Base-by-base conservation (phyloP, 2,329 filamentous ascomycete species). In the Capronia americana region DNA sequence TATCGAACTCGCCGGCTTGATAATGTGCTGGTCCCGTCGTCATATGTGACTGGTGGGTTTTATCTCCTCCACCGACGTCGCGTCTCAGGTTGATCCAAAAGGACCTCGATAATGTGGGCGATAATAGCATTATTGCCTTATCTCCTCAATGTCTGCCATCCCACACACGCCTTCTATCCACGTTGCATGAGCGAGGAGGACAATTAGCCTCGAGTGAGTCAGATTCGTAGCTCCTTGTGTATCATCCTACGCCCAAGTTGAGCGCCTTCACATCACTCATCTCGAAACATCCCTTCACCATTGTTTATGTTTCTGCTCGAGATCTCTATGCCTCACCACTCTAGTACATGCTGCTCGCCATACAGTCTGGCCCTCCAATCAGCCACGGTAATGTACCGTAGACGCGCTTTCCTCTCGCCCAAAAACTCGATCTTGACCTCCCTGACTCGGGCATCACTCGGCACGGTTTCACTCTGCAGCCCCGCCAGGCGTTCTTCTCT, bases 361-460 rank as follows among this genome's bases (percentile, higher is more conserved):
- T 14, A 8, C 23, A 58, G 28, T 5, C 51, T 46, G 11, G 24
- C 38, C 24, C 51, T 66, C 53, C 60, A 63, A 41, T 60, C 53
- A 1, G 51, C 59, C 44, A 66, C 64, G 17, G 64, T 66, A 20
- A 63, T 30, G 54, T 57, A 66, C 26, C 53, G 54, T 17, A 62
- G 20, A 41, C 20, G 44, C 10, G 48, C 59, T 56, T 63, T 66
- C n/a, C 46, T 62, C 17, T 66, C 60, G 26, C 28, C 48, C 2
- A 26, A 8, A 30, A 63, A 60, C 28, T 57, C 54, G n/a, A 66
- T 44, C 34, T 66, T 66, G 28, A 66, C 64, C 50, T 66, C 64
- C 23, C 60, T 20, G 2, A 66, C 60, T 26, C 64, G 48, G 7
- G n/a, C 46, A 41, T 66, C 59, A 34, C 41, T 44, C 2, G 60